Evolutionary conservation across 805 yeast species (phyloP), one percentile per base, ranked within the genome.

Genomic region (Myxozyma vanderwaltii): DNA sequence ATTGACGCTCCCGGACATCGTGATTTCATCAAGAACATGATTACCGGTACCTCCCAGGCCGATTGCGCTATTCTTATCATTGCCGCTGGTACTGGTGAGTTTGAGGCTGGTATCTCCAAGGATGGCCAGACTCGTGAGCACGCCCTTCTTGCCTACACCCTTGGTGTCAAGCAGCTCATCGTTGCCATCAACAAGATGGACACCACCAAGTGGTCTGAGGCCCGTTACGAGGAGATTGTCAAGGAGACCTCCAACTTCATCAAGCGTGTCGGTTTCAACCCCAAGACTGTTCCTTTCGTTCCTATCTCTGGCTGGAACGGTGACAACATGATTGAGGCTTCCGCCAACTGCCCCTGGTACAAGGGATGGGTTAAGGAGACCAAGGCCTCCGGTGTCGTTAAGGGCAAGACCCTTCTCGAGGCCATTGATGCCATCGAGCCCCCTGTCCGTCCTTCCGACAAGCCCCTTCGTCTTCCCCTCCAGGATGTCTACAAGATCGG

Each of bases 1-100:
- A 89, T 89, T 76, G 96, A 89, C 77, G 95, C 96, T 71, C 96
- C 96, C 78, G 96, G 96, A 77, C 96, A 89, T 87, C 86, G 92
- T 81, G 96, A 89, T 84, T 89, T 88, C 87, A 89, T 89, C 83
- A 89, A 89, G 86, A 89, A 89, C 83, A 89, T 89, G 95, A 89
- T 88, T 76, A 88, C 95, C 74, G 96, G 96, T 85, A 88, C 94
- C 70, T 85, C 94, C 72, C 95, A 89, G 81, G 94, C 95, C 76
- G 96, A 88, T 79, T 83, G 94, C 78, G 96, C 96, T 73, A 85
- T 89, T 69, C 84, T 89, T 76, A 89, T 89, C 74, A 88, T 89
- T 76, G 95, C 92, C 75, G 89, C 91, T 77, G 92, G 94, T 79
- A 84, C 83, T 75, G 94, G 94, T 88, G 96, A 89, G 79, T 89